Base-by-base conservation (phyloP, 2,329 filamentous ascomycete genomes). In the Colletotrichum tabaci region DNA sequence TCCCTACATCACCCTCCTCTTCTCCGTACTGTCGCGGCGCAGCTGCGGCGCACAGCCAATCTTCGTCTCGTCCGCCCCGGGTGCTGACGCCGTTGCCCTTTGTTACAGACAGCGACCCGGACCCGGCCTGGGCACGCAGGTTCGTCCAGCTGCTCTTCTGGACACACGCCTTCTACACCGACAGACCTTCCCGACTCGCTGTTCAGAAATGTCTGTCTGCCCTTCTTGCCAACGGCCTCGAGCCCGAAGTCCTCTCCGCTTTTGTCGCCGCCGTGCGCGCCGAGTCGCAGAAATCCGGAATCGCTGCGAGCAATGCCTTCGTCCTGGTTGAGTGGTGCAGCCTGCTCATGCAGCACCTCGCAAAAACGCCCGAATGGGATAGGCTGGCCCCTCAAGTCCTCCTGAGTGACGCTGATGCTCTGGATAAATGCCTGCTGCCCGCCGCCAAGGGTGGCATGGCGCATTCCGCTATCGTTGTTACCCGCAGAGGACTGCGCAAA, bases 311-410 rank as follows among this genome's bases (percentile, higher is more conserved):
- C 53, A 97, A 91, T 81, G 93, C 95, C 6, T 97, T 98, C 79
- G 94, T 97, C 60, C 86, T 99, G 75, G 88, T 96, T 16, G 94
- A 98, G 81, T 99, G 96, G 96, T 94, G 91, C 81, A 93, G 92
- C 70, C 81, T 96, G 69, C 83, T 98, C 61, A 88, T 98, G 75
- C 91, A 95, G 77, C 87, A 92, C 69, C 86, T 95, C 35, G 89
- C 89, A 42, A 87, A 87, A 58, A 89, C 88, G 18, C 79, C 87
- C 12, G 80, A 89, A 53, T 95, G 91, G 92, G 88, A 89, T 61
- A 86, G 86, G 77, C 91, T 91, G 80, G 89, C 89, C 64, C 78
- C 86, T 74, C 91, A 94, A 44, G 83, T 96, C 52, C 83, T 97
- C 38, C 81, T 89, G 44, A 89, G 92, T 60, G 87, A 93, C 79